Base-by-base conservation (phyloP, 148 eudicot genomes). In the Dysphania ambrosioides region DNA sequence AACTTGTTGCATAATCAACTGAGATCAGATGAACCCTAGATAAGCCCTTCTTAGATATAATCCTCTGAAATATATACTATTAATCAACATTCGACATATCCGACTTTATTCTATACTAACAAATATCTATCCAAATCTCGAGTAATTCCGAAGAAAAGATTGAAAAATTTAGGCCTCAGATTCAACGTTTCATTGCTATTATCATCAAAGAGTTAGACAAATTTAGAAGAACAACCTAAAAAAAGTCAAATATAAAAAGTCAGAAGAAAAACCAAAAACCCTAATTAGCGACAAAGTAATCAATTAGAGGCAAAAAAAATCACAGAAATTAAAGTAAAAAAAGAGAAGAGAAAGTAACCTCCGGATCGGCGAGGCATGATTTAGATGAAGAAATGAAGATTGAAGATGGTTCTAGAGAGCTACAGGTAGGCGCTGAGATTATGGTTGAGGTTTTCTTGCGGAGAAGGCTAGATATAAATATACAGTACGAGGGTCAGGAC, bases 331-430 rank as follows among this genome's bases (percentile, higher is more conserved):
- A 2, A 38, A 53, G 13, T 15, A 44, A 57, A 58, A 36, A 55
- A 61, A 75, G 62, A 10, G 31, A 61, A 49, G 51, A 65, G 44
- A 5, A 10, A 13, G 15, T 16, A 55, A 84, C 84, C 84, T 68
- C 87, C 90, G 27, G 87, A 83, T 32, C 92, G 89, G 83, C 96
- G 96, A 87, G 92, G 71, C 96, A 90, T 90, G 82, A 60, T 55
- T 60, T 21, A 5, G 29, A 63, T 6, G 24, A 30, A 30, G 66
- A 51, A 15, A 44, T 63, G 71, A 70, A 75, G 76, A 79, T 64
- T 72, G 65, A 69, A 75, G 61, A 44, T 64, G 44, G 53, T 63
- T 62, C 21, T 13, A 47, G 61, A 63, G 64, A 73, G 75, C 38
- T 16, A 64, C 15, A 47, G 5, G n/a, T 47, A 23, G 68, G 49